Percentiles rank a stretch among this genome's conserved stretches.
Evolutionary conservation across 2,329 filamentous ascomycete species (phyloP).

Genomic region (Cercospora sojina): DNA sequence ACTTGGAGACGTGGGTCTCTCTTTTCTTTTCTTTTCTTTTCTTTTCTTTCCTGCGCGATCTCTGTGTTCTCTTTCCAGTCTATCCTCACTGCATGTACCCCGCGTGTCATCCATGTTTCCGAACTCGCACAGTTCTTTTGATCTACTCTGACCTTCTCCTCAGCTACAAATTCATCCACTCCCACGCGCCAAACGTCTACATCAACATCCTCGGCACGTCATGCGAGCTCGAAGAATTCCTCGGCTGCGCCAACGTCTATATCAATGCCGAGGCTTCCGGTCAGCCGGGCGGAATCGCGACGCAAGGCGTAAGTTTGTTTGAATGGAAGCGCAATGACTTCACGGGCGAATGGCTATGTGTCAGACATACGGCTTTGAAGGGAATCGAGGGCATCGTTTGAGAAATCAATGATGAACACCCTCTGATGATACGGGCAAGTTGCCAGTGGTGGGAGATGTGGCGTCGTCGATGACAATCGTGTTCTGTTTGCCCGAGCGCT

Average conservation of each 20-base stretch:
- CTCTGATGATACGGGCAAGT: neutral
- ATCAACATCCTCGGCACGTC: slow-evolving; percentile 10
- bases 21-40: neutral
- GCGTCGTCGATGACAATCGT: neutral
- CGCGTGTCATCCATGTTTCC: neutral
- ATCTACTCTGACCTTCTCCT: neutral
- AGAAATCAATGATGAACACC: neutral
- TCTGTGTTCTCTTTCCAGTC: neutral
- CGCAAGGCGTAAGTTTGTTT: slow-evolving; percentile 17
- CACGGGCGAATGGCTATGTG: slow-evolving; percentile 14
- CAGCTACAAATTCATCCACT: slow-evolving; percentile 12
- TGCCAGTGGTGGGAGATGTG: neutral
- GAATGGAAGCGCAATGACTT: slow-evolving; percentile 9
- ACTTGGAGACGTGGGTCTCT: slow-evolving; percentile 13
- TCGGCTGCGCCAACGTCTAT: slow-evolving; percentile 16
- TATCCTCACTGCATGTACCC: neutral
- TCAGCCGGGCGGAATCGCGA: slow-evolving; percentile 15
- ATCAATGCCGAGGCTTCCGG: slow-evolving; percentile 12
- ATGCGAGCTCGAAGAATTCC: slow-evolving; percentile 9
- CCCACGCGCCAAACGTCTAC: slow-evolving; percentile 11
- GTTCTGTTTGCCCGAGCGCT: neutral
- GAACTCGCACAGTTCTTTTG: neutral
- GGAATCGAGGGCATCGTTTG: slow-evolving; percentile 16
- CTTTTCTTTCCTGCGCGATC: neutral
- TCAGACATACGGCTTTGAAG: slow-evolving; percentile 17